Evolutionary conservation across 345 rosid species (phyloP), one percentile per base, ranked within the genome.

Genomic region (Anastatica hierochuntica): DNA sequence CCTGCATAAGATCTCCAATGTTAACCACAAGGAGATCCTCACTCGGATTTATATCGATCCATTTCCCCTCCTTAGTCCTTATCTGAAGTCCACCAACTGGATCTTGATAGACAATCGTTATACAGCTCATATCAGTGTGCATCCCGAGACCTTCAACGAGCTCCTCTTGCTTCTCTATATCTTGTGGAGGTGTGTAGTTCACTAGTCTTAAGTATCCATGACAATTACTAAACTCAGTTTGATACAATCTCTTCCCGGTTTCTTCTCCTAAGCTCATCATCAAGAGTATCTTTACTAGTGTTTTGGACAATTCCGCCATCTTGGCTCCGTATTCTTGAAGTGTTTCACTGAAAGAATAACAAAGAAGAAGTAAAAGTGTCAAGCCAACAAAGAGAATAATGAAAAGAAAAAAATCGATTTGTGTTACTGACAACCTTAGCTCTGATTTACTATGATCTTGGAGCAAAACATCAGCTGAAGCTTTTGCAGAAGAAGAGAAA

Each of bases 101-200:
- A 18, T 80, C 88, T 63, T 82, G 97, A 63, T 76, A 72, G 31
- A 85, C 77, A 4, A 83, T 74, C 14, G 95, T 82, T 62, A 82
- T 73, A 49, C 96, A 88, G 30, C 96, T 84, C 97, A 84, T 84
- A 45, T 88, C 95, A 0, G 88, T 85, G 71, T 82, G 95, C 86
- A 79, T 77, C 49, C 95, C 92, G 0, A 82, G 82, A 21, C 95
- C 92, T 65, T 88, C 95, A 20, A 76, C 69, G 55, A 77, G 71
- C 19, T 43, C 51, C 26, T 10, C 63, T 10, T 64, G n/a, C 40
- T 18, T 71, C 75, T 40, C n/a, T n/a, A n/a, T n/a, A n/a, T 60
- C 69, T 29, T 29, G 7, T 4, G 29, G 31, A 26, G 88, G 88
- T n/a, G 81, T 62, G 70, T 88, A 84, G 56, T 77, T 84, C 36